Base-by-base conservation (phyloP, 306 rosid genomes). In the Medicago arabica region DNA sequence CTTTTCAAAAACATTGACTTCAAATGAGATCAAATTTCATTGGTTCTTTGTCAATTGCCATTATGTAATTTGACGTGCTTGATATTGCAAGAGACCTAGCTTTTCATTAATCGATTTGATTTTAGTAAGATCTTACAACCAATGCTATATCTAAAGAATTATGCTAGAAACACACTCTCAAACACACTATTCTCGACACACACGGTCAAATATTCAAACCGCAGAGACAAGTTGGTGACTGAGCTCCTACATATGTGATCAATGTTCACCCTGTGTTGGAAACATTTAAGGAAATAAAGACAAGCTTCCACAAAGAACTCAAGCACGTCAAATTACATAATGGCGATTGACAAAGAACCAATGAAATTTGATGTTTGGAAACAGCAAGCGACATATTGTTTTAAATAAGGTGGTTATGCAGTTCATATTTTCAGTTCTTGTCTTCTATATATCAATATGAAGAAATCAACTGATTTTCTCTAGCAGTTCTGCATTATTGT, bases 291-390 rank as follows among this genome's bases (percentile, higher is more conserved):
- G 63, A 66, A 70, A 41, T 62, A 55, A 54, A 75, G 18, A 47
- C 66, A 41, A 81, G 60, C 77, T 77, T 53, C 54, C 54, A 71
- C 39, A 46, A 2, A 75, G 66, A 69, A 61, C 65, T 60, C 43
- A 62, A 74, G 49, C 16, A 16, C 23, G 36, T 9, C 47, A 78
- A 72, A n/a, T 21, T 74, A 61, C 78, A 82, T 82, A 41, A 67
- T 5, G 72, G 47, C 54, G 57, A 41, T 60, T 3, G 72, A 47
- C 54, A 57, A 19, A 23, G 31, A 49, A 49, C 17, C 31, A 6
- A 47, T 61, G 14, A 67, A 66, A n/a, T 66, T 72, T 34, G 38
- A 34, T 34, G 38, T 34, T 34, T 34, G 7, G 38, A 34, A 34
- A 34, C 7, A 34, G 6, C 38, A 4, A 34, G 7, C 7, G 7